Conservation (phyloP, 768 basidiomycete species). For the Rossbeevera mucosa region DNA sequence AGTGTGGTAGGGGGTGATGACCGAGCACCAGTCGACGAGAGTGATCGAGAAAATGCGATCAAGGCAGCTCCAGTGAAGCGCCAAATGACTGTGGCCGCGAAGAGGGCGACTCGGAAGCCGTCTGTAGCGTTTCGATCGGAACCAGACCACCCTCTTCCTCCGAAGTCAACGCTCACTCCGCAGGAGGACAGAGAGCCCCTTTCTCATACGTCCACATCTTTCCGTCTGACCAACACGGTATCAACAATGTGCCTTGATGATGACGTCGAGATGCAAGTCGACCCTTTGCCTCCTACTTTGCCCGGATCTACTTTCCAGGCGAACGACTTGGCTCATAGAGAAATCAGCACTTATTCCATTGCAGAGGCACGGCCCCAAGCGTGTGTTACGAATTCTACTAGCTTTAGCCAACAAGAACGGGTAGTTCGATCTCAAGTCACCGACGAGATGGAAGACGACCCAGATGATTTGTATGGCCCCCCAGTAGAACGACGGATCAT, state of each 20-base stretch:
- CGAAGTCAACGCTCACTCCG: neutral
- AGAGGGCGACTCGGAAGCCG: neutral
- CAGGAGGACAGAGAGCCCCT: neutral
- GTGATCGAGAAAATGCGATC: neutral
- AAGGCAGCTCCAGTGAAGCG: neutral
- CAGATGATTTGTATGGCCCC: conserved; percentile 27
- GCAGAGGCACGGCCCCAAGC: neutral
- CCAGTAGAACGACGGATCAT: conserved; percentile 23
- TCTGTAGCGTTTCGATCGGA: neutral
- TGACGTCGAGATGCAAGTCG: conserved; percentile 14
- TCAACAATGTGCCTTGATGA: conserved; percentile 1
- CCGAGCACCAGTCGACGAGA: neutral
- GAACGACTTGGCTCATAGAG: neutral
- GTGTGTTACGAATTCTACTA: neutral
- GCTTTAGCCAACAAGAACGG: neutral
- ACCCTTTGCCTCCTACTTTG: neutral
- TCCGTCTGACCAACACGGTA: neutral
- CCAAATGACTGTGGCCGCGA: neutral
- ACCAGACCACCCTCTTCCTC: neutral
- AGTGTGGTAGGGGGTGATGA: neutral
- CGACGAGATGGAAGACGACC: conserved; percentile 15
- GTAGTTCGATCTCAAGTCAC: neutral
- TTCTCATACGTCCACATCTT: neutral
- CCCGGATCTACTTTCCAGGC: neutral
- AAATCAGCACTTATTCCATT: neutral